Evolutionary conservation across 805 yeast genomes (phyloP), one percentile per base, ranked within the genome.

Genomic region (Lipomyces yamadae): DNA sequence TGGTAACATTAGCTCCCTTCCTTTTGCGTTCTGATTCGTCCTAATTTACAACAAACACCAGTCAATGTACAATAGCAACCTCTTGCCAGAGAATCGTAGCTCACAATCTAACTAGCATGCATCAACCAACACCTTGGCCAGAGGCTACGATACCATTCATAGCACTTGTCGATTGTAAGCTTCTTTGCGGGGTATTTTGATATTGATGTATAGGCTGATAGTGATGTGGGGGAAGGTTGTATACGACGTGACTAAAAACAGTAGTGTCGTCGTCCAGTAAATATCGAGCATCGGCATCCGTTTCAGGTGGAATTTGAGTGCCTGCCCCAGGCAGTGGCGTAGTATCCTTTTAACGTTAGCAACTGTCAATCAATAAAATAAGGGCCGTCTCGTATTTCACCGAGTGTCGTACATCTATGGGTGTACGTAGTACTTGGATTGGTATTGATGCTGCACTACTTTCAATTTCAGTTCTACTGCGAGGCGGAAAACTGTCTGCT

Each of bases 211-310:
- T 8, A n/a, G 48, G 48, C 48, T 8, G 48, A 42, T 42, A 42
- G 7, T 15, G 24, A 15, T 42, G 48, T 24, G 48, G 10, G n/a
- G 54, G 32, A 60, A 54, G n/a, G 4, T 37, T 69, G 58, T 75
- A 75, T 4, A 77, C 72, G 34, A 70, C 72, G 62, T 79, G 81
- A 60, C 78, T 75, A 70, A 79, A 79, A 3, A 73, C 78, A n/a
- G 69, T 73, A 11, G 77, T 77, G 67, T 77, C 72, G 57, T 79
- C 79, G 58, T 78, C 79, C 4, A 76, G 66, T 68, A 76, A 60
- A 62, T 69, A 73, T 42, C 67, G 71, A n/a, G 72, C 72, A 56
- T 77, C 79, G 24, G 71, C 75, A 24, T 71, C 76, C 1, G 75
- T 68, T 6, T 75, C 75, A 18, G 78, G 76, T 15, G 81, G 78